A percentile compares a stretch with the other conserved stretches of the same genome.
phyloP scores from a whole-genome alignment of 164 flowering plant species.

The Magnolia officinalis region DNA sequence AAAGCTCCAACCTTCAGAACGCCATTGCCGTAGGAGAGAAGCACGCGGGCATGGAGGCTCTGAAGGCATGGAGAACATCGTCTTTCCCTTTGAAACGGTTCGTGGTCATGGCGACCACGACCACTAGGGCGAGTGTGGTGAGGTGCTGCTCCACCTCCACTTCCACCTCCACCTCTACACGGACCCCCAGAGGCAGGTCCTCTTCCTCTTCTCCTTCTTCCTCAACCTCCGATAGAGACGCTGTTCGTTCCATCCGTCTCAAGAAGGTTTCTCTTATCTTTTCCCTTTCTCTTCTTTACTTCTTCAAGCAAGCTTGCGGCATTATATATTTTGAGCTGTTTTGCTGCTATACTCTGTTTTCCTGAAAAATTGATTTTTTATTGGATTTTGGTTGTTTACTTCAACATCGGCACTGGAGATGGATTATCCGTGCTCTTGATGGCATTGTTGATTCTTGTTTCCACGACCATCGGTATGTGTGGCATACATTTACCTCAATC shows the following conservation, averaged over 20 bases:
- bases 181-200: slow-evolving; percentile 6
- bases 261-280: slow-evolving; percentile 45
- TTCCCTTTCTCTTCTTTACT: neutral
- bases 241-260: slow-evolving; percentile 78
- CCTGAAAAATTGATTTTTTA: too few species aligned
- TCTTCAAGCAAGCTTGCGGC: too few species aligned
- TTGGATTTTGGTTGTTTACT: too few species aligned
- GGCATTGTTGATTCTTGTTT: too few species aligned
- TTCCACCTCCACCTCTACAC: slow-evolving; percentile 17
- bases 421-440: too few species aligned
- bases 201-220: slow-evolving; percentile 38
- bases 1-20: neutral
- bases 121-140: slow-evolving; percentile 10
- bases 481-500: too few species aligned
- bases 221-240: slow-evolving; percentile 70
- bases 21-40: neutral
- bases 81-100: slow-evolving; percentile 39
- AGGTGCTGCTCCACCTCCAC: slow-evolving; percentile 35
- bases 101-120: slow-evolving; percentile 27
- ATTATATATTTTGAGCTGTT: too few species aligned
- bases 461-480: too few species aligned
- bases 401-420: too few species aligned
- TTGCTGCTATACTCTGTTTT: too few species aligned
- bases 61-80: slow-evolving; percentile 34
- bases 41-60: slow-evolving; percentile 39